phyloP scores from a whole-genome alignment of 345 rosid species.

The Aegle marmelos region DNA sequence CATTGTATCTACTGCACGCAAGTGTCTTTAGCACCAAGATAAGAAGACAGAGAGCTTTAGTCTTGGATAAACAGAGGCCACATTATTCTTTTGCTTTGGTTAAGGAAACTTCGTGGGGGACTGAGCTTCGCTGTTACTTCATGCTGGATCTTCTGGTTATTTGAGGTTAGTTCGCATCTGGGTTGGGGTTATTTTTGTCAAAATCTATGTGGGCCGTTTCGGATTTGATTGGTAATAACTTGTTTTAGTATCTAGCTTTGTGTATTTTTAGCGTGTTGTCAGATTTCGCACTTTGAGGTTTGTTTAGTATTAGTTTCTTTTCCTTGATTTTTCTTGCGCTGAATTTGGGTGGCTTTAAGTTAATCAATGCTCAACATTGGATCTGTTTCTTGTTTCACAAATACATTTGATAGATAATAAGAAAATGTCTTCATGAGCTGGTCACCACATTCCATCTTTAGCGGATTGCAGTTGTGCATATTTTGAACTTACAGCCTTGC shows the following conservation, averaged over 20 bases:
- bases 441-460: not conserved
- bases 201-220: slow-evolving; percentile 6
- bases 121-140: slow-evolving; percentile 8
- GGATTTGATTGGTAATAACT: slow-evolving; percentile 5
- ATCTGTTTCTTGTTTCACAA: not conserved
- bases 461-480: not conserved
- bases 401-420: not conserved
- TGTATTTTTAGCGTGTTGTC: not conserved
- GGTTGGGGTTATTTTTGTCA: slow-evolving; percentile 23
- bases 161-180: slow-evolving; percentile 27
- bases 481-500: not conserved
- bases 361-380: not conserved
- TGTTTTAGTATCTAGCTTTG: not conserved
- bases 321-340: slow-evolving; percentile 1
- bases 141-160: slow-evolving; percentile 1
- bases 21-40: slow-evolving; percentile 4
- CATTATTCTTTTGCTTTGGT: slow-evolving; percentile 15
- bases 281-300: slow-evolving; percentile 8
- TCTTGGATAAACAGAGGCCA: not conserved
- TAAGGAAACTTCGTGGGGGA: slow-evolving; percentile 22
- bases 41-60: not conserved
- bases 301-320: not conserved
- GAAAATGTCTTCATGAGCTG: not conserved
- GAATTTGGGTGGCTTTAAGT: not conserved
- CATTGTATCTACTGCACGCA: slow-evolving; percentile 3